These are phyloP conservation scores for Globisporangium middletonii DNA, from an alignment of 352 stramenopile genomes.

Conservation along the genomic window DNA sequence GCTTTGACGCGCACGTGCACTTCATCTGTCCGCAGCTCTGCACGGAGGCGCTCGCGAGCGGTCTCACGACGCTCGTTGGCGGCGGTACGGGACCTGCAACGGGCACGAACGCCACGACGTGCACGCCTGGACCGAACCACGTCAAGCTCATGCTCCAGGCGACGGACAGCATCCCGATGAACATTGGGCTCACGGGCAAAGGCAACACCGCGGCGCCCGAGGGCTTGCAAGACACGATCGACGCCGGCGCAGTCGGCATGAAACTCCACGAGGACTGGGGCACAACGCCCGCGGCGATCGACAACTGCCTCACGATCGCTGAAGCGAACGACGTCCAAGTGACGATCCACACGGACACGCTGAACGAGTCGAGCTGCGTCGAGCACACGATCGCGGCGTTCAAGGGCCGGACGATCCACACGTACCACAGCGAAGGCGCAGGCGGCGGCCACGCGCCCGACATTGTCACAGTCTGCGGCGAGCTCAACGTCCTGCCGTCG, in stretches of 20 bases:
- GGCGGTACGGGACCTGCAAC: slow-evolving; percentile 90
- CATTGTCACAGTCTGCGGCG: slow-evolving; percentile 95
- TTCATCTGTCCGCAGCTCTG: slow-evolving; percentile 95
- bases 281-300: slow-evolving; percentile 94
- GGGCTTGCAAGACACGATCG: slow-evolving; percentile 88
- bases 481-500: slow-evolving; percentile 92
- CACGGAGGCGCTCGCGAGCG: slow-evolving; percentile 90
- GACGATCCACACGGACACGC: slow-evolving; percentile 97
- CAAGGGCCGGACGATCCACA: slow-evolving; percentile 95
- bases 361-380: slow-evolving; percentile 96
- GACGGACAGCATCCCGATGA: slow-evolving; percentile 91
- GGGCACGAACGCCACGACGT: slow-evolving; percentile 96
- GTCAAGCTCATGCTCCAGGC: slow-evolving; percentile 96
- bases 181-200: slow-evolving; percentile 98
- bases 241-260: slow-evolving; percentile 90
- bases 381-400: slow-evolving; percentile 94
- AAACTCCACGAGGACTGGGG: slow-evolving; percentile 99
- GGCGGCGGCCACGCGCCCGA: slow-evolving; percentile 94
- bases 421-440: slow-evolving; percentile 93
- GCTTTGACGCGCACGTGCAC: slow-evolving; percentile 95
- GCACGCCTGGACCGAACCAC: slow-evolving; percentile 91
- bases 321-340: slow-evolving; percentile 92
- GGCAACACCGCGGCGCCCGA: slow-evolving; percentile 89
- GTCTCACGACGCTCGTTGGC: slow-evolving; percentile 91
- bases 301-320: slow-evolving; percentile 88